Evolutionary conservation across 1,284 basidiomycete genomes (phyloP).

Genomic region (Violaceomyces palustris): DNA sequence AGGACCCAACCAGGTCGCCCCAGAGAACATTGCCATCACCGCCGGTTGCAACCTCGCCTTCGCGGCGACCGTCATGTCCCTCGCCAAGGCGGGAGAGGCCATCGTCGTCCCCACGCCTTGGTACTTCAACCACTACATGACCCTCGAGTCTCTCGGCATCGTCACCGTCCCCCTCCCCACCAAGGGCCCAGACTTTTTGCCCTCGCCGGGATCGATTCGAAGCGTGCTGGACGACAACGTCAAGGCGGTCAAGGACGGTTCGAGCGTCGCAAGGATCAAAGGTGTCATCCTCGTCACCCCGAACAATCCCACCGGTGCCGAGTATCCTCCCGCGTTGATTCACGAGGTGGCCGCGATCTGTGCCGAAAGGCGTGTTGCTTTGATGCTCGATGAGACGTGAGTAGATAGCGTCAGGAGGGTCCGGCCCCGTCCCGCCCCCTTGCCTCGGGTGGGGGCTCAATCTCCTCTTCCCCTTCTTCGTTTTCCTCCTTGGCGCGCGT

Average conservation of each 20-base stretch:
- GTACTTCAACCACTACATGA: conserved; percentile 59
- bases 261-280: conserved; percentile 59
- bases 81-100: conserved; percentile 69
- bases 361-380: conserved; percentile 60
- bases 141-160: conserved; percentile 55
- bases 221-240: conserved; percentile 59
- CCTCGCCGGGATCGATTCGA: conserved; percentile 60
- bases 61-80: conserved; percentile 61
- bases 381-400: conserved; percentile 61
- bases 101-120: conserved; percentile 75
- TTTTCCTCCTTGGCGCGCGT: too few species aligned
- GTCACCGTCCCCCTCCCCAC: conserved; percentile 64
- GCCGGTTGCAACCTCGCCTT: conserved; percentile 71
- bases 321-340: conserved; percentile 65
- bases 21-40: conserved; percentile 55
- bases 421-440: too few species aligned
- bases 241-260: not conserved
- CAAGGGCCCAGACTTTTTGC: conserved; percentile 60
- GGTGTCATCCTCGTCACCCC: conserved; percentile 60
- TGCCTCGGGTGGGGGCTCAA: too few species aligned
- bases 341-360: conserved; percentile 65
- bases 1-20: conserved; percentile 51
- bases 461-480: too few species aligned
- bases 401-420: too few species aligned
- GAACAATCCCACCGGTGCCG: conserved; percentile 68